Percentiles rank a stretch among this genome's conserved stretches.
Evolutionary conservation across 768 basidiomycete species (phyloP).

Genomic region (Suillus bovinus): DNA sequence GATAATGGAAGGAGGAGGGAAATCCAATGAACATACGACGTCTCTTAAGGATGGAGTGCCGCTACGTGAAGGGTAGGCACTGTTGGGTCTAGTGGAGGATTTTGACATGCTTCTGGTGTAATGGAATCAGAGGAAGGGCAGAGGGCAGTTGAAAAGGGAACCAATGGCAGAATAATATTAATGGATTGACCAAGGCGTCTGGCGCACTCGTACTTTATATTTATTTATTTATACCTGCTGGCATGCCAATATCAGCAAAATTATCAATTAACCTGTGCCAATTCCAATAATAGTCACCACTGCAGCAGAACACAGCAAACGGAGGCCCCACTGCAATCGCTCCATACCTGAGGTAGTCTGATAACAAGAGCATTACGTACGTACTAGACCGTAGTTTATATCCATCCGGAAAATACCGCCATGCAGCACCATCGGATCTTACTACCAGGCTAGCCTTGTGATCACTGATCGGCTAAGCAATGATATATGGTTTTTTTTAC

Average conservation of each 20-base stretch:
- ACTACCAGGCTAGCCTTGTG: neutral
- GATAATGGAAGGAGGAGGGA: neutral
- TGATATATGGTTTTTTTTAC: too few relatives aligned
- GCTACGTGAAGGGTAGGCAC: conserved; percentile 37
- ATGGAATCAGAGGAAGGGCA: neutral
- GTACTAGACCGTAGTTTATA: too few relatives aligned
- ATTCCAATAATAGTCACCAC: neutral
- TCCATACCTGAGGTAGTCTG: too few relatives aligned
- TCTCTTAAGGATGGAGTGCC: conserved; percentile 44
- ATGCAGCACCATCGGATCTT: conserved; percentile 1
- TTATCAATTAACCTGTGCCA: conserved; percentile 1
- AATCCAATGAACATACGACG: conserved; percentile 33
- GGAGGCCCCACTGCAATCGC: too few relatives aligned
- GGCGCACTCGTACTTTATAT: too few relatives aligned
- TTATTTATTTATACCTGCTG: too few relatives aligned
- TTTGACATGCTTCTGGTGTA: conserved; percentile 21
- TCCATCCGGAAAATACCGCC: conserved; percentile 3
- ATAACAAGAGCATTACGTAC: neutral
- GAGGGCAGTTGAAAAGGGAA: neutral
- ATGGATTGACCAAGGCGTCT: neutral
- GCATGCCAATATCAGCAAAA: conserved; percentile 1
- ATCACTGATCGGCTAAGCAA: too few relatives aligned
- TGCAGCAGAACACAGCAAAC: too few relatives aligned
- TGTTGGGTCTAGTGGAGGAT: conserved; percentile 26
- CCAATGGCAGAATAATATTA: neutral